phyloP scores from a whole-genome alignment of 2,329 filamentous ascomycete species.

The Fusarium devonianum region DNA sequence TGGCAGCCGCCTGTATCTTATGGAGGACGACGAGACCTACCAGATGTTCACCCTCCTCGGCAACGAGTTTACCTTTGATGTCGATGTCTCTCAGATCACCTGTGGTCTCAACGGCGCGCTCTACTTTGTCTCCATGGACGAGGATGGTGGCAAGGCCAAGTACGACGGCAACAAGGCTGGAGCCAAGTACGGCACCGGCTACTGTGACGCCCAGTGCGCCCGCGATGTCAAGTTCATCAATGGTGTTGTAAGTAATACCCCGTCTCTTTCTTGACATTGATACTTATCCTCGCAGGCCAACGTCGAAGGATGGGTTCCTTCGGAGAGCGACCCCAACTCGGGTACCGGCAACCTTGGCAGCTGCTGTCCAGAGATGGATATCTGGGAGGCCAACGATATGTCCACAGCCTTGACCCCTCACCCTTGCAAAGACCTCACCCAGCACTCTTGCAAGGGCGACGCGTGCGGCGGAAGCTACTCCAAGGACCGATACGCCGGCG shows the following conservation, averaged over 20 bases:
- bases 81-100: constrained; percentile 70
- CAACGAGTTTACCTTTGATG: constrained; percentile 75
- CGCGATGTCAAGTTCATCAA: constrained; percentile 63
- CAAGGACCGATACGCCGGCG: constrained; percentile 62
- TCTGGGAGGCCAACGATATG: constrained; percentile 70
- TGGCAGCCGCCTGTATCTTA: constrained; percentile 67
- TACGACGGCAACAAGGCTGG: constrained; percentile 59
- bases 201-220: constrained; percentile 59
- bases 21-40: constrained; percentile 67
- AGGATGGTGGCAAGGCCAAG: constrained; percentile 60
- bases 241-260: constrained; percentile 49
- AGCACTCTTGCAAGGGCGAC: constrained; percentile 58
- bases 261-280: constrained; percentile 15
- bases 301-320: constrained; percentile 57
- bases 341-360: constrained; percentile 59
- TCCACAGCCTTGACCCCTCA: constrained; percentile 70
- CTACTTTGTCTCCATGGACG: constrained; percentile 69
- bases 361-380: constrained; percentile 68
- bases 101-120: constrained; percentile 76
- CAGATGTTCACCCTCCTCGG: constrained; percentile 68
- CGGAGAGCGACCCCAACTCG: constrained; percentile 60
- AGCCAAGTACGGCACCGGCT: constrained; percentile 66
- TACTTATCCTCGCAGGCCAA: constrained; percentile 50
- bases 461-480: constrained; percentile 60
- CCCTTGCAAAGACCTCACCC: constrained; percentile 60